Percentiles rank a stretch among this genome's conserved stretches.
phyloP scores from a whole-genome alignment of 345 rosid species.

The Populus deltoides region DNA sequence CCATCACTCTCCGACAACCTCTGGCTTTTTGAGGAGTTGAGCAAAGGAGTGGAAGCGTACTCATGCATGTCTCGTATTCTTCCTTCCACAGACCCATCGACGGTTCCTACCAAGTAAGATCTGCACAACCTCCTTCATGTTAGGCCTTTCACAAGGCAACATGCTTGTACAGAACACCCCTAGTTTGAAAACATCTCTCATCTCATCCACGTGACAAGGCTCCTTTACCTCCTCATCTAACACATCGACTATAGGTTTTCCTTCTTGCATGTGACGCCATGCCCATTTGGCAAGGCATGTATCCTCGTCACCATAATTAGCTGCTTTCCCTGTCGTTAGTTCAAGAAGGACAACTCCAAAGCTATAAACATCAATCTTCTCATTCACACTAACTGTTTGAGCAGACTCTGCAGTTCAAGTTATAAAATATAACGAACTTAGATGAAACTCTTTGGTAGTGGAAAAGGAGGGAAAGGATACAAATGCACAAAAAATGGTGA shows the following conservation, averaged over 20 bases:
- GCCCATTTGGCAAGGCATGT: constrained; percentile 20
- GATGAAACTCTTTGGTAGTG: background rate
- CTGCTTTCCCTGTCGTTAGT: constrained; percentile 25
- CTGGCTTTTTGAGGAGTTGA: constrained; percentile 10
- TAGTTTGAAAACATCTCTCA: constrained; percentile 18
- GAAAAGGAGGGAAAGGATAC: background rate
- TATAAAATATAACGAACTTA: background rate
- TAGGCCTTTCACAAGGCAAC: constrained; percentile 15
- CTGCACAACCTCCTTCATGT: constrained; percentile 17
- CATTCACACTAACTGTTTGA: constrained; percentile 41
- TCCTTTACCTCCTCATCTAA: constrained; percentile 15
- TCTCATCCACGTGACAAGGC: constrained; percentile 12
- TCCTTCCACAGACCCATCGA: background rate
- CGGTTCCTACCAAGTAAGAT: constrained; percentile 5
- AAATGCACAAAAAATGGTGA: background rate
- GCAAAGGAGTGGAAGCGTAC: constrained; percentile 17
- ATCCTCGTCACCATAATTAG: constrained; percentile 12
- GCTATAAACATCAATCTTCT: constrained; percentile 92
- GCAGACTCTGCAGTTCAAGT: constrained; percentile 22
- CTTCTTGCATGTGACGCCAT: constrained; percentile 13
- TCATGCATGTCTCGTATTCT: constrained; percentile 7
- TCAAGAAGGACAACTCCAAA: constrained; percentile 64
- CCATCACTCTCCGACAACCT: background rate
- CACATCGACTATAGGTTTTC: constrained; percentile 10
- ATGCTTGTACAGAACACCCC: constrained; percentile 18